Conservation (phyloP, 768 basidiomycete species). For the Suillus luteus region DNA sequence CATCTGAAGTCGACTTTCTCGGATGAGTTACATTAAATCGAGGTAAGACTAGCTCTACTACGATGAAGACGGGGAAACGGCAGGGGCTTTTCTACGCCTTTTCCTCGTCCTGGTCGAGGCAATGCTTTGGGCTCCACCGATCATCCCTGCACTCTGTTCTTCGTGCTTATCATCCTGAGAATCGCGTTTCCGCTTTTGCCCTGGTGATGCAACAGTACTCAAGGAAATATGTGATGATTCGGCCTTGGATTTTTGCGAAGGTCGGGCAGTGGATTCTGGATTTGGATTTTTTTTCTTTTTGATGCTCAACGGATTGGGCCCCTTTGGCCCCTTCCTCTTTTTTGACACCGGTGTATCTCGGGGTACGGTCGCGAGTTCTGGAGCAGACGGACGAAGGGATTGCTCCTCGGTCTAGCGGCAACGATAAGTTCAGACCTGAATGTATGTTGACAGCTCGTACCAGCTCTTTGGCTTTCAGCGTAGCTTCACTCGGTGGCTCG, state of each 20-base stretch:
- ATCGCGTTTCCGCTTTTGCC: conserved; percentile 25
- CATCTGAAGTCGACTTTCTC: background rate
- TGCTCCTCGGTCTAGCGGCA: conserved; percentile 60
- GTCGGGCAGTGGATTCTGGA: conserved; percentile 10
- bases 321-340: conserved; percentile 73
- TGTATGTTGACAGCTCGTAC: conserved; percentile 37
- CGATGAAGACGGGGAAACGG: background rate
- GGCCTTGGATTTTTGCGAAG: background rate
- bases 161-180: background rate
- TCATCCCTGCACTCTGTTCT: background rate
- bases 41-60: background rate
- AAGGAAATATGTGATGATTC: background rate
- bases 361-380: conserved; percentile 49
- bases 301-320: conserved; percentile 89
- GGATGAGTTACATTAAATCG: background rate
- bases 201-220: background rate
- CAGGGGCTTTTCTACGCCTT: conserved; percentile 20
- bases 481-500: conserved; percentile 84
- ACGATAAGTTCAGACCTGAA: background rate
- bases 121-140: background rate
- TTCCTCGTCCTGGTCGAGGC: conserved; percentile 24
- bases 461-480: conserved; percentile 64
- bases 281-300: conserved; percentile 83
- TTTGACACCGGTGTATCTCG: conserved; percentile 43
- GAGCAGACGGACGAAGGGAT: conserved; percentile 50